Evolutionary conservation across 23 red algal genomes (phyloP).

Genomic region (Gracilariopsis chorda): DNA sequence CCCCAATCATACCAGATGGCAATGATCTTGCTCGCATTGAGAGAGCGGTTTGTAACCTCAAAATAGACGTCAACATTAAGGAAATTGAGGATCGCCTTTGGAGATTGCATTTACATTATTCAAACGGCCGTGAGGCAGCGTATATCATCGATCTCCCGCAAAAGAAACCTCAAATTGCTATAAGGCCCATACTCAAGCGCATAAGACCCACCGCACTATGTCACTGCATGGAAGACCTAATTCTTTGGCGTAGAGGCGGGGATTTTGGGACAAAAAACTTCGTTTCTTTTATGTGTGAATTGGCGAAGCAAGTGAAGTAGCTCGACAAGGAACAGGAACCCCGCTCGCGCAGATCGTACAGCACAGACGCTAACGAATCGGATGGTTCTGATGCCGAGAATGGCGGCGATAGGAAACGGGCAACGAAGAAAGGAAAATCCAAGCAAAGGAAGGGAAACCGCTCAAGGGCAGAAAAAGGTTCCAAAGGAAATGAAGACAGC

Average conservation of each 20-base stretch:
- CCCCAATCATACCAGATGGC: neutral
- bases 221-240: neutral
- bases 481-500: neutral
- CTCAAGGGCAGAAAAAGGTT: neutral
- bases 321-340: neutral
- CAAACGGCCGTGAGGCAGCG: neutral
- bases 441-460: neutral
- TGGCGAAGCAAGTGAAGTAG: constrained; percentile 16
- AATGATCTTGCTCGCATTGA: neutral
- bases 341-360: neutral
- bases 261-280: constrained; percentile 26
- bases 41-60: neutral
- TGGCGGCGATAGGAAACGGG: neutral
- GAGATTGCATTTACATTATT: constrained; percentile 11
- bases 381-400: neutral
- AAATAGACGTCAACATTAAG: neutral
- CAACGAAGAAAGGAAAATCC: neutral
- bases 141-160: neutral
- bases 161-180: constrained; percentile 30
- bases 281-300: constrained; percentile 23
- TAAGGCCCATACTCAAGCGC: constrained; percentile 28
- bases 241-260: constrained; percentile 10
- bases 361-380: neutral
- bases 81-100: constrained; percentile 16
- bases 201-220: constrained; percentile 12